phyloP scores from a whole-genome alignment of 106 monocot species.

The Dendrobium nobile region DNA sequence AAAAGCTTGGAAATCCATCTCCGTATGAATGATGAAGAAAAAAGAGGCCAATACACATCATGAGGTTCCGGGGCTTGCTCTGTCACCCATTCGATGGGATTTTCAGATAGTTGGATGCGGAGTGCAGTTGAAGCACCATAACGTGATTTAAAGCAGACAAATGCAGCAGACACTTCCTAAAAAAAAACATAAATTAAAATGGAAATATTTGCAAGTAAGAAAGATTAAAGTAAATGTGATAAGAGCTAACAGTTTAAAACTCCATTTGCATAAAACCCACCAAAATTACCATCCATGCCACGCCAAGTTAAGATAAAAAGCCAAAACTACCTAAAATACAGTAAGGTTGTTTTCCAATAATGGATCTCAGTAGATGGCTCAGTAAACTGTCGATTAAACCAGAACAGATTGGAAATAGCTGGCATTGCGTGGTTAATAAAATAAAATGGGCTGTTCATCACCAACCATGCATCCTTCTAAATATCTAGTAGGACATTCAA shows the following conservation, averaged over 20 bases:
- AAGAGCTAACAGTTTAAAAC: neutral
- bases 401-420: neutral
- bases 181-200: slow-evolving; percentile 6
- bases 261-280: neutral
- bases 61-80: slow-evolving; percentile 88
- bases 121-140: slow-evolving; percentile 63
- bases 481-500: neutral
- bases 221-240: neutral
- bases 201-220: neutral
- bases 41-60: slow-evolving; percentile 97
- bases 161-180: slow-evolving; percentile 91
- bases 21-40: slow-evolving; percentile 71
- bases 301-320: neutral
- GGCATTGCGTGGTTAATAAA: neutral
- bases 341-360: neutral
- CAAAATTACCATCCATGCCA: neutral
- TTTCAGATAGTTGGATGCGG: slow-evolving; percentile 57
- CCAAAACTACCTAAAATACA: neutral
- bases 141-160: slow-evolving; percentile 89
- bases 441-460: neutral
- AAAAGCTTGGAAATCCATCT: slow-evolving; percentile 88
- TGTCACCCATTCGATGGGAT: slow-evolving; percentile 83
- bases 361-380: neutral
- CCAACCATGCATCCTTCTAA: neutral
- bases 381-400: too few relatives aligned